Conservation (phyloP, 192 early-diverging fungal species). For the Bifiguratus adelaidae region DNA sequence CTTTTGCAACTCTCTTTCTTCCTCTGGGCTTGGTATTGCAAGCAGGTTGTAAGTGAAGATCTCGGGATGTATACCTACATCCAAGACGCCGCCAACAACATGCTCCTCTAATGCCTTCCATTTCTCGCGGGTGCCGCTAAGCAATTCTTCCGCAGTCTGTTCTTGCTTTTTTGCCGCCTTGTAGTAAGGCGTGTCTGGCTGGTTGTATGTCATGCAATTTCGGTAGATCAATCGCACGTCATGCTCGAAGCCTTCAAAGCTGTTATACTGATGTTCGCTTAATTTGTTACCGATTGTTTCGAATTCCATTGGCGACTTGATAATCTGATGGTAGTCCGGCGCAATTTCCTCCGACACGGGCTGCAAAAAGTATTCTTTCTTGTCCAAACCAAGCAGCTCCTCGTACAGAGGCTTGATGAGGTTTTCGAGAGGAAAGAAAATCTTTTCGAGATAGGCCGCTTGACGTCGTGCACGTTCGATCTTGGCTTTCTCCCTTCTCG, state of each 20-base stretch:
- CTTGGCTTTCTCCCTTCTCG: conserved; percentile 61
- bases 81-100: conserved; percentile 29
- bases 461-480: conserved; percentile 44
- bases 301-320: conserved; percentile 74
- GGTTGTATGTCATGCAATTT: conserved; percentile 73
- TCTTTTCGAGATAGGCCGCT: conserved; percentile 50
- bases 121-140: too few relatives aligned
- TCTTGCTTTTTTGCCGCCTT: conserved; percentile 47
- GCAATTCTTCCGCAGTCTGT: too few relatives aligned
- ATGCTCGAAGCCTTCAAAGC: conserved; percentile 47
- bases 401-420: too few relatives aligned
- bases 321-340: conserved; percentile 65
- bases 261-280: conserved; percentile 36
- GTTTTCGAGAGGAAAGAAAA: conserved; percentile 64
- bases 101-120: too few relatives aligned
- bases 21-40: not conserved
- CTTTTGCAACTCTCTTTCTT: not conserved
- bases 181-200: conserved; percentile 57
- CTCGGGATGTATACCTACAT: conserved; percentile 28
- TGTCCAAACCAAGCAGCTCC: conserved; percentile 50
- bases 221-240: conserved; percentile 61
- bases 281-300: conserved; percentile 49
- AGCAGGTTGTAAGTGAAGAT: conserved; percentile 35
- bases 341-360: conserved; percentile 58
- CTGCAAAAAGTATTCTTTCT: conserved; percentile 49